phyloP scores from a whole-genome alignment of 208 protist genomes.

The Ichthyophonus hoferi region DNA sequence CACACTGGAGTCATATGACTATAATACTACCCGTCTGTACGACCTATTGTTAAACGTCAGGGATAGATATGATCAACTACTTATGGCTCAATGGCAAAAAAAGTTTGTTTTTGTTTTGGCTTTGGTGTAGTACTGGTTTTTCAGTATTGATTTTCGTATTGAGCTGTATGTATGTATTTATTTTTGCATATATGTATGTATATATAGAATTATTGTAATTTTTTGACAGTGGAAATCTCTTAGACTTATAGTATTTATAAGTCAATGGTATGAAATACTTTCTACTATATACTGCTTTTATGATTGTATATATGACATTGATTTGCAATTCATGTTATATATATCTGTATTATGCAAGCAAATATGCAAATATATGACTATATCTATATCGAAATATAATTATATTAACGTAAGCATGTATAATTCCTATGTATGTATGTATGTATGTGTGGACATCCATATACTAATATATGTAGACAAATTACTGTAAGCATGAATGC shows the following conservation, averaged over 20 bases:
- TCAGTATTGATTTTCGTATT: too few species aligned
- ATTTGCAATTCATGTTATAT: background rate
- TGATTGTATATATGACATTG: background rate
- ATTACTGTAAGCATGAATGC: too few species aligned
- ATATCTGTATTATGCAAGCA: background rate
- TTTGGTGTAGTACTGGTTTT: too few species aligned
- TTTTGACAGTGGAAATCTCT: background rate
- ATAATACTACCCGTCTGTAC: constrained; percentile 5
- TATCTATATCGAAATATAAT: background rate
- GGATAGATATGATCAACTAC: constrained; percentile 17
- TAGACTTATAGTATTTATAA: background rate
- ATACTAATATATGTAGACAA: background rate
- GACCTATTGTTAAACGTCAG: constrained; percentile 14
- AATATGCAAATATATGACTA: background rate
- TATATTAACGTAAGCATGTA: background rate
- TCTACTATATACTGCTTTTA: background rate
- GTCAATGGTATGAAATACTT: too few species aligned
- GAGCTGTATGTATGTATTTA: too few species aligned
- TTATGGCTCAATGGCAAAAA: background rate
- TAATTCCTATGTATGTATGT: background rate
- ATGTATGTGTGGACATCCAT: background rate
- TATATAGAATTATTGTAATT: background rate
- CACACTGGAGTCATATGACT: background rate
- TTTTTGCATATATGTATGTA: too few species aligned
- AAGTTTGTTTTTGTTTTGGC: background rate